phyloP scores from a whole-genome alignment of 2,329 filamentous ascomycete species.

The Exophiala oligosperma region DNA sequence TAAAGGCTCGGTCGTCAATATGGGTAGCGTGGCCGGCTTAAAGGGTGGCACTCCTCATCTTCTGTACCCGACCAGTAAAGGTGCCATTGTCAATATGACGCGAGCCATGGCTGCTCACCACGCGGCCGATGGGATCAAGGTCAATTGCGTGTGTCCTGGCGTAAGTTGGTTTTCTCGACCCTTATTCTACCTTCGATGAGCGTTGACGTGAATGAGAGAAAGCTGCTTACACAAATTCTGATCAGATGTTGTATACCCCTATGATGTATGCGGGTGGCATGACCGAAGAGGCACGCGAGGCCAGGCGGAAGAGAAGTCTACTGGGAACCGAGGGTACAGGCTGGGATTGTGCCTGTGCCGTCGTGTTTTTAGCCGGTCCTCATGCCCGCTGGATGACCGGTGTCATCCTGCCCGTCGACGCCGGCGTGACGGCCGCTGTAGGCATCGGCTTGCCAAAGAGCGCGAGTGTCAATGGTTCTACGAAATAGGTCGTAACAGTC shows the following conservation, averaged over 20 bases:
- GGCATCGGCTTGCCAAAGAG: constrained; percentile 41
- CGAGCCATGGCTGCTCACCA: constrained; percentile 58
- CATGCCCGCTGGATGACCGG: constrained; percentile 56
- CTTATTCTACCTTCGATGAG: no score
- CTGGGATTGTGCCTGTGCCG: constrained; percentile 55
- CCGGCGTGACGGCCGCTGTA: constrained; percentile 44
- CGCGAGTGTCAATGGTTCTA: constrained; percentile 35
- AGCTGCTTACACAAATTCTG: background rate
- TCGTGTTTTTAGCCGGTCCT: constrained; percentile 52
- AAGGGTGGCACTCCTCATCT: constrained; percentile 54
- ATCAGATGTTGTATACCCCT: constrained; percentile 53
- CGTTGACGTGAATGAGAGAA: no score
- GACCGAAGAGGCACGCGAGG: constrained; percentile 51
- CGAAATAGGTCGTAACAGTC: background rate
- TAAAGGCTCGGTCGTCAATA: constrained; percentile 54
- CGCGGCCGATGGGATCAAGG: constrained; percentile 50
- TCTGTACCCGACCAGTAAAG: constrained; percentile 55
- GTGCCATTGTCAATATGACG: constrained; percentile 57
- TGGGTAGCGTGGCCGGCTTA: constrained; percentile 62
- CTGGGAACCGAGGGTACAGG: constrained; percentile 55
- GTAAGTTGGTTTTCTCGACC: constrained; percentile 34
- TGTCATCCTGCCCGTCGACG: constrained; percentile 50
- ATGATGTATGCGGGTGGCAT: constrained; percentile 56
- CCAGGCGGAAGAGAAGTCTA: constrained; percentile 51
- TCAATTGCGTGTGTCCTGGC: constrained; percentile 58